phyloP scores from a whole-genome alignment of 148 eudicot species.

The Vaccinium darrowii region DNA sequence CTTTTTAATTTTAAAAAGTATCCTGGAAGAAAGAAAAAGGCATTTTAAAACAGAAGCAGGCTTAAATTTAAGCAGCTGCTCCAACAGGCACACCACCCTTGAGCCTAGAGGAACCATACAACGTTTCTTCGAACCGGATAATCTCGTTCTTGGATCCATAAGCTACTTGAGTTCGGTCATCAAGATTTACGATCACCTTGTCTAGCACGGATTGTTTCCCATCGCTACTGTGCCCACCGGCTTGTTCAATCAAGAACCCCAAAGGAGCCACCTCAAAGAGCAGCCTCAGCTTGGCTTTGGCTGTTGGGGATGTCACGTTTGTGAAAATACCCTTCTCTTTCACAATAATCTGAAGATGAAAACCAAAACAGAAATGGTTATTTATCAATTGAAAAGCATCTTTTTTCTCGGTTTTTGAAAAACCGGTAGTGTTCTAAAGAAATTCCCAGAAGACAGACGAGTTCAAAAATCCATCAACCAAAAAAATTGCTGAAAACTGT shows the following conservation, averaged over 20 bases:
- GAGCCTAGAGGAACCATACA: slow-evolving; percentile 89
- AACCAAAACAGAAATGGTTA: not conserved
- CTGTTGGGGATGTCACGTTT: slow-evolving; percentile 82
- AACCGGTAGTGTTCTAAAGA: not conserved
- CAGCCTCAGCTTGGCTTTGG: slow-evolving; percentile 91
- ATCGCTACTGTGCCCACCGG: slow-evolving; percentile 92
- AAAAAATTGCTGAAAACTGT: not conserved
- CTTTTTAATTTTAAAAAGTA: not conserved
- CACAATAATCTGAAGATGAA: slow-evolving; percentile 71
- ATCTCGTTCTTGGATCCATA: slow-evolving; percentile 97
- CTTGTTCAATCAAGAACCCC: slow-evolving; percentile 88
- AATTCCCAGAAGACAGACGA: not conserved
- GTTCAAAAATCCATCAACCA: not conserved
- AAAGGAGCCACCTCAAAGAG: slow-evolving; percentile 96
- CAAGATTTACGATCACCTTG: slow-evolving; percentile 61
- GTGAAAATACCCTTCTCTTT: slow-evolving; percentile 97
- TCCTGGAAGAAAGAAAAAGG: not conserved
- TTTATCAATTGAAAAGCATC: not conserved
- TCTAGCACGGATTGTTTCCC: slow-evolving; percentile 88
- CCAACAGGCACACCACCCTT: slow-evolving; percentile 82
- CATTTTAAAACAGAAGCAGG: not conserved
- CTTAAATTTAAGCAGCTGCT: slow-evolving; percentile 57
- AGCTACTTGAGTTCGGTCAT: slow-evolving; percentile 96
- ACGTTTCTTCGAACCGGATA: slow-evolving; percentile 82
- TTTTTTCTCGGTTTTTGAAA: no score